Evolutionary conservation across 2,329 filamentous ascomycete species (phyloP).

Genomic region (Penicillium brevicompactum): DNA sequence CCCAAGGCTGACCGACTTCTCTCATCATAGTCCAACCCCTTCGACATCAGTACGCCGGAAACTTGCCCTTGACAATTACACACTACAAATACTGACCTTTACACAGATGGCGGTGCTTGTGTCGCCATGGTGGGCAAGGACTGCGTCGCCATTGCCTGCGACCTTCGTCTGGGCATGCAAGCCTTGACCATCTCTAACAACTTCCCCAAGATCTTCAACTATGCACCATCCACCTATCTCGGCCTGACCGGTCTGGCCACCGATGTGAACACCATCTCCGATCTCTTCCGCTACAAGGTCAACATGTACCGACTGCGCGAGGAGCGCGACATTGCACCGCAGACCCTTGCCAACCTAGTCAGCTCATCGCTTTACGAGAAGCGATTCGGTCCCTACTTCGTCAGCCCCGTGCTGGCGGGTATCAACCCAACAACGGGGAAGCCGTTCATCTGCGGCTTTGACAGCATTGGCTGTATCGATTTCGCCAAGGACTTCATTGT

Average conservation of each 20-base stretch:
- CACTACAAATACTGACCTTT: slow-evolving; percentile 14
- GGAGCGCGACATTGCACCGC: slow-evolving; percentile 91
- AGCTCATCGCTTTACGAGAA: slow-evolving; percentile 89
- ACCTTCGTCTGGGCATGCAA: slow-evolving; percentile 95
- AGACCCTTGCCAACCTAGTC: slow-evolving; percentile 96
- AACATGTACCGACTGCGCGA: slow-evolving; percentile 99
- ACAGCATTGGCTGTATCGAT: slow-evolving; percentile 98
- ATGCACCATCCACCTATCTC: slow-evolving; percentile 86
- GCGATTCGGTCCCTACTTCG: slow-evolving; percentile 95
- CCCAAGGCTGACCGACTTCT: slow-evolving; percentile 37
- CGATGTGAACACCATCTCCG: slow-evolving; percentile 89
- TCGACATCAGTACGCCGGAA: slow-evolving; percentile 80
- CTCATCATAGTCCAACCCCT: slow-evolving; percentile 74
- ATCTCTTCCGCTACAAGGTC: slow-evolving; percentile 99
- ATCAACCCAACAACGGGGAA: slow-evolving; percentile 91
- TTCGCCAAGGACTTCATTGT: slow-evolving; percentile 99
- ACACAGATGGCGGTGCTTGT: slow-evolving; percentile 79
- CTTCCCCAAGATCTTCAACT: slow-evolving; percentile 99
- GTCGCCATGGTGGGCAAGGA: slow-evolving; percentile 99
- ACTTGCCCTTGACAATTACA: slow-evolving; percentile 9
- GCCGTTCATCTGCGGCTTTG: slow-evolving; percentile 98
- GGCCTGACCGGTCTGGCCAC: slow-evolving; percentile 95
- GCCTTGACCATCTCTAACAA: slow-evolving; percentile 96
- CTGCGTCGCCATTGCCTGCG: slow-evolving; percentile 98
- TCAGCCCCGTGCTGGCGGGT: slow-evolving; percentile 90